Evolutionary conservation across 768 basidiomycete species (phyloP), one percentile per base, ranked within the genome.

Genomic region (Steccherinum ochraceum): DNA sequence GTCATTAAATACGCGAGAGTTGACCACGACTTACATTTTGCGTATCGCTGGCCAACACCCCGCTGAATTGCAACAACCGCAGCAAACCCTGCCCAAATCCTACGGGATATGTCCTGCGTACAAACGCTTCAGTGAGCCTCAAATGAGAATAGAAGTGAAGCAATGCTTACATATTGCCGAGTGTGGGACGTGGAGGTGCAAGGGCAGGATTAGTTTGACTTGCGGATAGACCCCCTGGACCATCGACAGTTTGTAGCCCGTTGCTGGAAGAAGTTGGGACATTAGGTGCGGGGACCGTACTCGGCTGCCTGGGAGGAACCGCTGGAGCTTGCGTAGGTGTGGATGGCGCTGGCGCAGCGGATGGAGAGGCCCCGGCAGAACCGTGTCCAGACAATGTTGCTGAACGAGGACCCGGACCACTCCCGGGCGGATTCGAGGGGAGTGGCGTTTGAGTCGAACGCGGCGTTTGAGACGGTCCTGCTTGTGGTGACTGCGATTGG

Each of bases 51-150:
- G 83, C 74, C 3, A 91, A 72, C 24, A 77, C 66, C 10, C 78
- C 80, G 55, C 87, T 89, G 58, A 92, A 86, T 52, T 85, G 80
- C 20, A 89, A 64, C 49, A 92, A 62, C 20, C 84, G 77, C 40
- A 74, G 66, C 18, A 87, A 65, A 5, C 82, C 84, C 66, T 86
- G 84, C 16, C 88, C 86, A 83, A 45, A 43, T 10, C 41, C 16
- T 7, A n/a, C 16, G 63, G 64, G 39, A 61, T 61, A 58, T 54
- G 69, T 42, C 50, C 67, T 70, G 23, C 2, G 41, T 5, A 27
- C 12, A 41, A 18, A 12, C 19, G n/a, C n/a, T n/a, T n/a, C n/a
- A 16, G 40, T 41, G 40, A 48, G 21, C 26, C 13, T 18, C 41
- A 43, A 43, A n/a, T 43, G 21, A 43, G 16, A 18, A 43, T 7